These are phyloP conservation scores for Lactuca saligna DNA, from an alignment of 129 eudicot genomes.

Conservation along the genomic window DNA sequence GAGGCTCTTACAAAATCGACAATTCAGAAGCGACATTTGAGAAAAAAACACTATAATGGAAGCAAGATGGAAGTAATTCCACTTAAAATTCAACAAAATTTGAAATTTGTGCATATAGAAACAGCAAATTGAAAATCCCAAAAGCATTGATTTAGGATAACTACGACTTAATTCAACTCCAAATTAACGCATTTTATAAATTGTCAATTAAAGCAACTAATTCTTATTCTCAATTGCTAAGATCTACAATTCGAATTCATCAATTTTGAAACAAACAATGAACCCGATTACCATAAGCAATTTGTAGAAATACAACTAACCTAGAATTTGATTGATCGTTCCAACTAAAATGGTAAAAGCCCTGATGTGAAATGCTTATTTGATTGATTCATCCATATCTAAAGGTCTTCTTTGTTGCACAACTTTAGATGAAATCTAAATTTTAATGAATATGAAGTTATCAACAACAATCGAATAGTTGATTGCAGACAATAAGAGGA, in stretches of 20 bases:
- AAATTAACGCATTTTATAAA: not conserved
- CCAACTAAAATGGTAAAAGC: too few relatives aligned
- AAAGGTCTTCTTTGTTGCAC: too few relatives aligned
- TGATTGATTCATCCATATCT: too few relatives aligned
- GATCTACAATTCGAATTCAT: not conserved
- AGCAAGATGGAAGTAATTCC: constrained; percentile 1
- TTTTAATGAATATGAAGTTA: too few relatives aligned
- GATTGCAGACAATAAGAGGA: too few relatives aligned
- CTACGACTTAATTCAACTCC: not conserved
- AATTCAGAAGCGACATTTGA: constrained; percentile 31
- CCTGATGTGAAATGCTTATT: too few relatives aligned
- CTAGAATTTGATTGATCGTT: constrained; percentile 4
- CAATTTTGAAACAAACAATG: not conserved
- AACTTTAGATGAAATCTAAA: too few relatives aligned
- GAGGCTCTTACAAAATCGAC: constrained; percentile 94
- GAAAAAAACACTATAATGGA: not conserved
- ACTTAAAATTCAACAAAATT: not conserved
- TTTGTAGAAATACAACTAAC: constrained; percentile 14
- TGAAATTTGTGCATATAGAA: not conserved
- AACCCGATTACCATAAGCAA: not conserved
- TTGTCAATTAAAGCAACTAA: constrained; percentile 5
- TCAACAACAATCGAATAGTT: too few relatives aligned
- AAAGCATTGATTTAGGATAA: not conserved
- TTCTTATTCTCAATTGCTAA: not conserved
- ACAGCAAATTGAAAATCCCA: not conserved